Percentiles rank a stretch among this genome's conserved stretches.
Conservation (phyloP, 139 green algal genomes). For the Coelastrella sp. region DNA sequence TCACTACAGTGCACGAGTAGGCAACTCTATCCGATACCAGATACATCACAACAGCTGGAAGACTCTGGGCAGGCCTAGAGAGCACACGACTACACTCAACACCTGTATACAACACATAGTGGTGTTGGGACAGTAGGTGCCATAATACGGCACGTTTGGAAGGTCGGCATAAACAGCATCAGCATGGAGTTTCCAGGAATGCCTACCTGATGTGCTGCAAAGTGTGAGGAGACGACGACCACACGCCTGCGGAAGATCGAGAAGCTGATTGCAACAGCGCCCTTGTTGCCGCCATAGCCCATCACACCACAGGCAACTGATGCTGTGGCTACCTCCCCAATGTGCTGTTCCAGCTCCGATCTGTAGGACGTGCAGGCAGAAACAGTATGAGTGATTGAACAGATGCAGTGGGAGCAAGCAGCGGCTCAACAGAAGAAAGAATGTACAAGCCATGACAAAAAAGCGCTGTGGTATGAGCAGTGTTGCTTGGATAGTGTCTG, state of each 20-base stretch:
- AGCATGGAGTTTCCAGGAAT: background rate
- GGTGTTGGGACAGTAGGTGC: too few relatives aligned
- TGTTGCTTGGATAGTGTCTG: background rate
- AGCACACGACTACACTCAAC: too few relatives aligned
- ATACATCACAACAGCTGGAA: background rate
- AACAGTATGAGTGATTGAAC: background rate
- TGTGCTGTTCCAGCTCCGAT: slow-evolving; percentile 52
- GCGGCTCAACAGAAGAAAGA: too few relatives aligned
- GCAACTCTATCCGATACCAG: background rate
- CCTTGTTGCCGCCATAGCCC: slow-evolving; percentile 97
- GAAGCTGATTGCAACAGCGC: slow-evolving; percentile 89
- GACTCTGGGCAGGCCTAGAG: too few relatives aligned
- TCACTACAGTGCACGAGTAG: too few relatives aligned
- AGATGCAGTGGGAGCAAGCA: too few relatives aligned
- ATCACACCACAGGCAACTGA: slow-evolving; percentile 91
- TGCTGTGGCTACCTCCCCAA: slow-evolving; percentile 86
- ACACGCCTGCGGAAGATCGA: slow-evolving; percentile 81
- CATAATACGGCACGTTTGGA: too few relatives aligned
- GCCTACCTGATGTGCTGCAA: slow-evolving; percentile 92
- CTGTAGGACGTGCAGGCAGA: background rate
- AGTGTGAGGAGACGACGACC: slow-evolving; percentile 87
- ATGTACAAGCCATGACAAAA: background rate
- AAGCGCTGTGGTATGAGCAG: background rate
- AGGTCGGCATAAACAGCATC: too few relatives aligned
- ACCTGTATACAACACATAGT: too few relatives aligned